Evolutionary conservation across 1,284 basidiomycete species (phyloP), one percentile per base, ranked within the genome.

Genomic region (Porodaedalea pini): DNA sequence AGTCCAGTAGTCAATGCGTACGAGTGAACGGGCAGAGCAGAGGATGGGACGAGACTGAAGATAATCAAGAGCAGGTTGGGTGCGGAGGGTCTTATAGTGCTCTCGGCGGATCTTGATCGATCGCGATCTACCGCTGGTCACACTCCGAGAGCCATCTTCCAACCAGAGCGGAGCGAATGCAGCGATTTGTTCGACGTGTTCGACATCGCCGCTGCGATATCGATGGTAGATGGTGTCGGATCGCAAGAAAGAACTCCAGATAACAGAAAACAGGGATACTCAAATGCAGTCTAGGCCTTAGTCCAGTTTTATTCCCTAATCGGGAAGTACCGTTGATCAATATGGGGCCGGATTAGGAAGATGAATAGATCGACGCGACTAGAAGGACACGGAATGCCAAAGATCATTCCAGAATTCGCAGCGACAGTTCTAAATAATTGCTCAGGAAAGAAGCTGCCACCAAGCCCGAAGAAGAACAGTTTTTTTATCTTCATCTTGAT

Each of bases 51-150:
- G 47, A 50, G 51, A 44, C 39, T 49, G 51, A 54, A 45, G 56
- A 53, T 53, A 53, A 52, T 48, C 56, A 57, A 47, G 56, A 57
- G 36, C 44, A 36, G 44, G 48, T 44, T 39, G 25, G n/a, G 52
- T 21, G 25, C 51, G 17, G 36, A 32, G 10, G 29, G 40, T 57
- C 56, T 57, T 57, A 57, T 57, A 57, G 73, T 78, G 80, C 78
- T 78, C 78, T 75, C 78, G 45, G 74, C 81, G 81, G 85, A 86
- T 85, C 85, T 84, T 81, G 85, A 86, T 86, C 78, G 80, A 72
- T 71, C 45, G 32, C 41, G 57, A 58, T 58, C 45, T 47, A 47
- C 23, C 45, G 45, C 45, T 54, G 40, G 57, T 58, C 51, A 52
- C 43, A 57, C 41, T 49, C 29, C 51, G 31, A 31, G 4, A 32